Evolutionary conservation across 805 yeast genomes (phyloP).

Genomic region (Phaffomyces opuntiae): DNA sequence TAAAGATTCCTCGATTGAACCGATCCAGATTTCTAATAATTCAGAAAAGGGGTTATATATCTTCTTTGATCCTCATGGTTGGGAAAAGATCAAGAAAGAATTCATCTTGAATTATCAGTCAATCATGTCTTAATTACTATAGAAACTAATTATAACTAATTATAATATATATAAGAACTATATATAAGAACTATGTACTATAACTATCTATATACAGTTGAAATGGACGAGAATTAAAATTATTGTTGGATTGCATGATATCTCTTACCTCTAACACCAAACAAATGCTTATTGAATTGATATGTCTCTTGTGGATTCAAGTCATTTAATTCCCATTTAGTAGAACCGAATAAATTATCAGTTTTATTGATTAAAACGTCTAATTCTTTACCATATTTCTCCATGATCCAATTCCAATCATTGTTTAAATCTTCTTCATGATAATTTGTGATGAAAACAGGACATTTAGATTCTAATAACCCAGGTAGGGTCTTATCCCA

Average conservation of each 20-base stretch:
- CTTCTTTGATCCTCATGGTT: constrained; percentile 89
- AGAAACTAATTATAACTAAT: too few species aligned
- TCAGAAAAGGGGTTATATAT: constrained; percentile 91
- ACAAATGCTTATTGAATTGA: constrained; percentile 83
- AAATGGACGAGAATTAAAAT: constrained; percentile 13
- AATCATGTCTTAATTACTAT: constrained; percentile 35
- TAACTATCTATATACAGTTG: constrained; percentile 21
- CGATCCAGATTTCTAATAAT: constrained; percentile 70
- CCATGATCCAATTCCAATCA: constrained; percentile 66
- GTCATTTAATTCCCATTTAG: constrained; percentile 94
- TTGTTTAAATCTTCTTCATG: constrained; percentile 63
- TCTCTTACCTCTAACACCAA: constrained; percentile 94
- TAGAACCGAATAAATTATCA: constrained; percentile 70
- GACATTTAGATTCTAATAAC: constrained; percentile 87
- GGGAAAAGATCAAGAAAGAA: constrained; percentile 88
- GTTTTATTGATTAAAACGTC: constrained; percentile 75
- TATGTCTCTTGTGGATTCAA: constrained; percentile 87
- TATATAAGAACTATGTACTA: constrained; percentile 1
- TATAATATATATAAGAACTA: too few species aligned
- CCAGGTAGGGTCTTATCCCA: constrained; percentile 88
- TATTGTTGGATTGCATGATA: constrained; percentile 66
- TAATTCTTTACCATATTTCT: constrained; percentile 63
- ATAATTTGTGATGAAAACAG: constrained; percentile 84
- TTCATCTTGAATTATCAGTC: constrained; percentile 55
- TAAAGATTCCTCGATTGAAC: constrained; percentile 85